Conservation (phyloP, 2,329 filamentous ascomycete genomes). For the Huntiella omanensis region DNA sequence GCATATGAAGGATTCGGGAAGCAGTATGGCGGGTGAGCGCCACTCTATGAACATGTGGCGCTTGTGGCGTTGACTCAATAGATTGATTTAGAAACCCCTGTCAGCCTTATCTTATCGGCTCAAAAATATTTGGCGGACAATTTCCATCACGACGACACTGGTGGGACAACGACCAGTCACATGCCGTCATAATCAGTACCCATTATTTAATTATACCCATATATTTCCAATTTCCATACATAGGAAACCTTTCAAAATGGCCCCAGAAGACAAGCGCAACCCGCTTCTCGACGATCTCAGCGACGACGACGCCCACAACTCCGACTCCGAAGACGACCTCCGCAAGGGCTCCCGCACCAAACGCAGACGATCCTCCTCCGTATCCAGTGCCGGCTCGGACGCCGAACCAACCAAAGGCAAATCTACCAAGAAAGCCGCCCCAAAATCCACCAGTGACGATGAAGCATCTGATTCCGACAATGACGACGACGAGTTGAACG, state of each 20-base stretch:
- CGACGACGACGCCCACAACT: constrained; percentile 37
- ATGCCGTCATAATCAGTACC: no score
- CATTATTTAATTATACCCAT: no score
- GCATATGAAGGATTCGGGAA: no score
- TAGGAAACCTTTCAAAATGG: constrained; percentile 1
- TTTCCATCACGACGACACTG: neutral
- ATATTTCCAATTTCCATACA: neutral
- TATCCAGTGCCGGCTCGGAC: constrained; percentile 2
- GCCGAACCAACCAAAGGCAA: no score
- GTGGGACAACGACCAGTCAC: no score
- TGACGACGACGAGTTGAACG: constrained; percentile 15
- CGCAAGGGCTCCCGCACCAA: constrained; percentile 50
- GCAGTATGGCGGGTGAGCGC: no score
- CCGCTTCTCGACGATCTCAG: constrained; percentile 18
- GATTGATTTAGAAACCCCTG: no score
- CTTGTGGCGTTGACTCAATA: no score
- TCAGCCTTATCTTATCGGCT: constrained; percentile 1
- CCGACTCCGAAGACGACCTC: constrained; percentile 51
- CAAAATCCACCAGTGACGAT: constrained; percentile 18
- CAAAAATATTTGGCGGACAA: constrained; percentile 9
- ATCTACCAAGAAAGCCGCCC: constrained; percentile 1
- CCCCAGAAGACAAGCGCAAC: constrained; percentile 14
- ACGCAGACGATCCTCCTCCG: constrained; percentile 34
- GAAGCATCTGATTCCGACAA: constrained; percentile 20
- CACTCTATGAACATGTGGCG: no score